phyloP scores from a whole-genome alignment of 2,329 filamentous ascomycete genomes.

The Pseudogymnoascus sp. region DNA sequence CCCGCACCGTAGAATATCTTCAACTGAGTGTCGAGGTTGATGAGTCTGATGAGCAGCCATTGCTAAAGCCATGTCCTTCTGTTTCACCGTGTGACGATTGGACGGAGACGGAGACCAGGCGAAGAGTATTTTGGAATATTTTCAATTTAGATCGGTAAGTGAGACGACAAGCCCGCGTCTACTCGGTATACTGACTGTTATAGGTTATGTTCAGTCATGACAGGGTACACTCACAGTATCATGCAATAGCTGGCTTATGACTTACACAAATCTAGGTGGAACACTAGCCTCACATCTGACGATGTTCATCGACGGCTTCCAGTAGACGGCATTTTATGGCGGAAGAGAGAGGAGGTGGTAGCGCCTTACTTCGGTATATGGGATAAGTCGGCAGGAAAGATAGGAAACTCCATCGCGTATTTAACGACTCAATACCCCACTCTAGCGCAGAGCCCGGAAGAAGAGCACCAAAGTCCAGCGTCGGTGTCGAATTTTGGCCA shows the following conservation, averaged over 20 bases:
- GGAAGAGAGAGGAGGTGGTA: constrained; percentile 31
- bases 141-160: constrained; percentile 31
- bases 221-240: constrained; percentile 1
- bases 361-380: constrained; percentile 41
- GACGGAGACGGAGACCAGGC: constrained; percentile 33
- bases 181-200: neutral
- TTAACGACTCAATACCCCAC: constrained; percentile 26
- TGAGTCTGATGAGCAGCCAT: constrained; percentile 20
- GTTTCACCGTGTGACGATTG: constrained; percentile 28
- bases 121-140: constrained; percentile 37
- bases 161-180: neutral
- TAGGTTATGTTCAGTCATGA: constrained; percentile 14
- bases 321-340: constrained; percentile 37
- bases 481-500: constrained; percentile 15
- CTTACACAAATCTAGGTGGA: constrained; percentile 28
- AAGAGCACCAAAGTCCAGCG: constrained; percentile 12
- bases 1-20: constrained; percentile 33
- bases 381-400: constrained; percentile 34
- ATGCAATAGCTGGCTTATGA: neutral
- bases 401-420: constrained; percentile 35
- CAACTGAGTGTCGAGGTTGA: constrained; percentile 32
- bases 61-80: constrained; percentile 26
- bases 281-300: constrained; percentile 31
- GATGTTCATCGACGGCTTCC: constrained; percentile 35
- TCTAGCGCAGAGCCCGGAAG: constrained; percentile 10